phyloP scores from a whole-genome alignment of 257 asterid genomes.

The Solanum verrucosum region DNA sequence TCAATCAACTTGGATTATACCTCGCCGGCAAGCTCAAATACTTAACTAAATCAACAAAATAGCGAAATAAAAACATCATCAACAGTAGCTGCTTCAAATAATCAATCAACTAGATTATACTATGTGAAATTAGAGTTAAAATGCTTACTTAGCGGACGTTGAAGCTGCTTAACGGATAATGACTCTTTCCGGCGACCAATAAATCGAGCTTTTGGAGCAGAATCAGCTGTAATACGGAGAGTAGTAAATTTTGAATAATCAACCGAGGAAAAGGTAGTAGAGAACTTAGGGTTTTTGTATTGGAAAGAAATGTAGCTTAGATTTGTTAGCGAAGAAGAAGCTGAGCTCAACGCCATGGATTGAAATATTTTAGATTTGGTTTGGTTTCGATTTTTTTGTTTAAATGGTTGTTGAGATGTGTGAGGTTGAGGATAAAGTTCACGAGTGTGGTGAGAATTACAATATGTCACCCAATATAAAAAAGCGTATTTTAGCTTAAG shows the following conservation, averaged over 20 bases:
- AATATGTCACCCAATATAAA: neutral
- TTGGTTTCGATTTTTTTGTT: neutral
- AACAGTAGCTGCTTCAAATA: neutral
- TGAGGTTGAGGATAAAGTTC: neutral
- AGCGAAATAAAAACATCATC: neutral
- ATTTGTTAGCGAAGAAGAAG: conserved; percentile 8
- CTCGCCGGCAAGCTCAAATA: neutral
- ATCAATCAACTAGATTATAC: neutral
- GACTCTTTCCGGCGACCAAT: conserved; percentile 60
- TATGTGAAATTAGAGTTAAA: neutral
- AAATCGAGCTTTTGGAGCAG: conserved; percentile 68
- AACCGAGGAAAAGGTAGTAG: conserved; percentile 24
- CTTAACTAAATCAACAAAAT: neutral
- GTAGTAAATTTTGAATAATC: conserved; percentile 29
- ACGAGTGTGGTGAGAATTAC: neutral
- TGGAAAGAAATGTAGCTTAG: conserved; percentile 23
- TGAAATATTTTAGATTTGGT: neutral
- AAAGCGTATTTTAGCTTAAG: neutral
- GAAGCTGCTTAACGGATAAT: conserved; percentile 56
- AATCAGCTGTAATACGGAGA: conserved; percentile 50
- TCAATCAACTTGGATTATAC: neutral
- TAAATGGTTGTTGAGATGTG: neutral
- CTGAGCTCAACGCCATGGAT: conserved; percentile 43
- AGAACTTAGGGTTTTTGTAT: conserved; percentile 28
- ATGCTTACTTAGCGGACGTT: conserved; percentile 58